A percentile compares a stretch with the other conserved stretches of the same genome.
phyloP scores from a whole-genome alignment of 2,329 filamentous ascomycete species.

The Ceratocystis variospora region DNA sequence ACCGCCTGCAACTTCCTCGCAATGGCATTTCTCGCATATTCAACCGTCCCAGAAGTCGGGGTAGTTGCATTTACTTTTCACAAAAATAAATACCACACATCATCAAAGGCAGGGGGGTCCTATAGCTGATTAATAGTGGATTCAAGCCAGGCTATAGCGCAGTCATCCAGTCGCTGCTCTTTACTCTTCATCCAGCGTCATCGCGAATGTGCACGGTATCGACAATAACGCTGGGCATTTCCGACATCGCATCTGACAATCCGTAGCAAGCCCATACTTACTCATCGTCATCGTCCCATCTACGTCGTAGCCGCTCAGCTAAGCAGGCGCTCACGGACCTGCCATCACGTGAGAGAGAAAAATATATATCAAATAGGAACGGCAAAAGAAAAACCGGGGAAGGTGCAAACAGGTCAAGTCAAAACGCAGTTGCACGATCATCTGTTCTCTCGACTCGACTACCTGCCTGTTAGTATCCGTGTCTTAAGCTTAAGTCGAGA shows the following conservation, averaged over 20 bases:
- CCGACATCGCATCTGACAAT: too few relatives aligned
- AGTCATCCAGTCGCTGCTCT: too few relatives aligned
- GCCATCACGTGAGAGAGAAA: not conserved
- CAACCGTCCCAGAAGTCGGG: not conserved
- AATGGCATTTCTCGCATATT: not conserved
- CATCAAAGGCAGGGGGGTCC: not conserved
- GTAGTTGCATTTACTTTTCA: not conserved
- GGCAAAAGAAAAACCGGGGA: not conserved
- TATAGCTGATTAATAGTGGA: too few relatives aligned
- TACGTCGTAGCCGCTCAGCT: not conserved
- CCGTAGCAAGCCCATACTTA: not conserved
- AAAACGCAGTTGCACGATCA: conserved; percentile 1
- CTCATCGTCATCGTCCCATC: not conserved
- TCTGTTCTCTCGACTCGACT: not conserved
- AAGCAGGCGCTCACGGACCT: not conserved
- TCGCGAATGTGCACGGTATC: too few relatives aligned
- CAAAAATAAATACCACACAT: not conserved
- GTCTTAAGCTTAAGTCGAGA: conserved; percentile 7
- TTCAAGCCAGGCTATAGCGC: too few relatives aligned
- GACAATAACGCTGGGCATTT: not conserved
- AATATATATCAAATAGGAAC: not conserved
- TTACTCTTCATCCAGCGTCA: too few relatives aligned
- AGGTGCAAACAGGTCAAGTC: not conserved
- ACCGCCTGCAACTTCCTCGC: not conserved
- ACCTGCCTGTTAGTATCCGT: not conserved